These are phyloP conservation scores for Brachypodium distachyon DNA, from an alignment of 202 grass and related monocot genomes.

Conservation along the genomic window DNA sequence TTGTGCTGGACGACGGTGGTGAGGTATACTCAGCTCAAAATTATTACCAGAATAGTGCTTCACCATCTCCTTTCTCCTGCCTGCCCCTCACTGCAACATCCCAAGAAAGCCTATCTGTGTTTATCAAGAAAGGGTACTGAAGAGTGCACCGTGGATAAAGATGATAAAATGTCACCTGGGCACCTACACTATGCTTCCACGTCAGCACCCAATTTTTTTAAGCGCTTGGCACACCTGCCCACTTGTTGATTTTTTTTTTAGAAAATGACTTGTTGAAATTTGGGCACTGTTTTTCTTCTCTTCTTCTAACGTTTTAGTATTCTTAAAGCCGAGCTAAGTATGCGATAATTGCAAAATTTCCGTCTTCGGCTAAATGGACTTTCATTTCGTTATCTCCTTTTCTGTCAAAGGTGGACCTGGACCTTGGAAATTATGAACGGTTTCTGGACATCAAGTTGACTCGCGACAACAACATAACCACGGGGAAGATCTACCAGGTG, in stretches of 20 bases:
- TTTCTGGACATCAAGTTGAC: conserved; percentile 96
- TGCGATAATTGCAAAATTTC: conserved; percentile 5
- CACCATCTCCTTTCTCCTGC: background rate
- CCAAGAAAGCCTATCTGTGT: background rate
- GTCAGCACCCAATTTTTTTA: background rate
- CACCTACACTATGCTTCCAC: conserved; percentile 12
- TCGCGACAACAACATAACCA: conserved; percentile 95
- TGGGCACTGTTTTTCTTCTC: background rate
- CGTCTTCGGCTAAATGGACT: conserved; percentile 5
- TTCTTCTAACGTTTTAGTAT: background rate
- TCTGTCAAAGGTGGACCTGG: conserved; percentile 73
- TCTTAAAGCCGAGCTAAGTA: background rate
- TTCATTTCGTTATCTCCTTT: background rate
- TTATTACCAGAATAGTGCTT: background rate
- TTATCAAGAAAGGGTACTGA: background rate
- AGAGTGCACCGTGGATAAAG: background rate
- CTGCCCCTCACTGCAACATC: background rate
- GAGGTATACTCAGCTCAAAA: conserved; percentile 34
- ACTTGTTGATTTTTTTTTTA: too few species aligned
- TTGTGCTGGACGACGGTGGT: conserved; percentile 69
- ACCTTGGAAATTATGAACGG: conserved; percentile 96
- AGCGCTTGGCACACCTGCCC: conserved; percentile 14
- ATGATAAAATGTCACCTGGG: conserved; percentile 1
- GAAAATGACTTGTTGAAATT: too few species aligned
- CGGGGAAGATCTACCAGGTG: conserved; percentile 98